Evolutionary conservation across 345 rosid genomes (phyloP), one percentile per base, ranked within the genome.

Genomic region (Euclidium syriacum): DNA sequence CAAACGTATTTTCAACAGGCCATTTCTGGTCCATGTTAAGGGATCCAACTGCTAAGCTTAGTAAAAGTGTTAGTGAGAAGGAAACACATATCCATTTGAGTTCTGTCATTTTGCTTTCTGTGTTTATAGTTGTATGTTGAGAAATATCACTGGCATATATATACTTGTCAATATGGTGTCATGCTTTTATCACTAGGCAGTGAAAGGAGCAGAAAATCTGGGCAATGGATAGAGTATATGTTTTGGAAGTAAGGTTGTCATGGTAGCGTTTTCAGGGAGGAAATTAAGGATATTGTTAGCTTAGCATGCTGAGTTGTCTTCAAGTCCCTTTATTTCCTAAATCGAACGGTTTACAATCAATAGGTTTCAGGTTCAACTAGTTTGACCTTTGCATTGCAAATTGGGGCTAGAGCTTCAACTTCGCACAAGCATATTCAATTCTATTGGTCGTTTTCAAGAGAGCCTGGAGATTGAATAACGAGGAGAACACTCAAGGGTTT

Each of bases 11-110:
- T 22, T 57, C 68, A 15, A 2, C 56, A 1, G 59, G 40, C 75
- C 75, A 71, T 48, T 71, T 71, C 27, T 64, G 59, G 16, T 50
- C 11, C 49, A 11, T 41, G 48, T 71, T 39, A 7, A 17, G 51
- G 32, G 65, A 23, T 22, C 8, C 70, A 57, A 57, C 65, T 50
- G 61, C 19, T 48, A 71, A 48, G 59, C 52, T 55, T 1, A 57
- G 48, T 19, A 71, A 41, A n/a, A 63, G 70, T 64, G 70, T 57
- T 41, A 57, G 41, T 29, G 70, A 64, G 15, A 71, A 40, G 19
- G 26, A 49, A 14, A 56, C 12, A 7, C 40, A 64, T 17, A 64
- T 14, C 40, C 24, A 14, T 63, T 71, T 64, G 60, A 71, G 41
- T 71, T 63, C 41, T 57, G 41, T 20, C 75, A 64, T 71, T 63